Conservation (phyloP, 139 green algal species). For the Penium margaritaceum region DNA sequence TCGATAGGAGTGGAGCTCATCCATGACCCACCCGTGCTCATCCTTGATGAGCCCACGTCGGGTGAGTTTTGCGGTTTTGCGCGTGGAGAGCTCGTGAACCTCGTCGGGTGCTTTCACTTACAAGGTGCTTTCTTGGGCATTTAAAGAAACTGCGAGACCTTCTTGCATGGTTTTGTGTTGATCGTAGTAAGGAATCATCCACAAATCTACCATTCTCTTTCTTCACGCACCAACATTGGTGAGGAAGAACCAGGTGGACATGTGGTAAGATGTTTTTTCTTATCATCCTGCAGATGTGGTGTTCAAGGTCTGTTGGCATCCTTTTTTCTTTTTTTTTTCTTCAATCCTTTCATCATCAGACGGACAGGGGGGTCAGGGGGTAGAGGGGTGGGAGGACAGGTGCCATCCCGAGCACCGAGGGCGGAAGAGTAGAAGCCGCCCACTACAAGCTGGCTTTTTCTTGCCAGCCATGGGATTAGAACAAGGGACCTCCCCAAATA, state of each 20-base stretch:
- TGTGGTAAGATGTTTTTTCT: too few species aligned
- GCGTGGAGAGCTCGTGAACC: too few species aligned
- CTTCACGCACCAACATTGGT: conserved; percentile 71
- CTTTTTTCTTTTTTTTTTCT: conserved; percentile 32
- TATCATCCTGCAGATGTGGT: too few species aligned
- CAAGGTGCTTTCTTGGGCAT: too few species aligned
- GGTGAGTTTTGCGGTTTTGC: too few species aligned
- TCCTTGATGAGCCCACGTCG: conserved; percentile 73
- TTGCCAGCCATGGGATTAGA: neutral
- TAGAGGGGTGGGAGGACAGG: neutral
- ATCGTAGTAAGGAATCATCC: conserved; percentile 93
- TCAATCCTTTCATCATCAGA: neutral
- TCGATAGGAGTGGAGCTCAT: conserved; percentile 81
- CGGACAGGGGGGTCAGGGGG: too few species aligned
- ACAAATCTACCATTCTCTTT: conserved; percentile 80
- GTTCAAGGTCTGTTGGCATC: too few species aligned
- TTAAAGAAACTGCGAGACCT: too few species aligned
- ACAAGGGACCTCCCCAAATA: too few species aligned
- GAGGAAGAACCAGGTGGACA: too few species aligned
- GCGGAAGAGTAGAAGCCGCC: neutral
- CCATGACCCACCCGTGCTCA: conserved; percentile 79
- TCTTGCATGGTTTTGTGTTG: too few species aligned
- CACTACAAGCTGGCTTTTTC: neutral
- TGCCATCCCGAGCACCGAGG: neutral
- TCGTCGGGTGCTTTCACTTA: too few species aligned